These are phyloP conservation scores for Parachaetomium inaequale DNA, from an alignment of 495 filamentous ascomycete genomes.

Conservation along the genomic window DNA sequence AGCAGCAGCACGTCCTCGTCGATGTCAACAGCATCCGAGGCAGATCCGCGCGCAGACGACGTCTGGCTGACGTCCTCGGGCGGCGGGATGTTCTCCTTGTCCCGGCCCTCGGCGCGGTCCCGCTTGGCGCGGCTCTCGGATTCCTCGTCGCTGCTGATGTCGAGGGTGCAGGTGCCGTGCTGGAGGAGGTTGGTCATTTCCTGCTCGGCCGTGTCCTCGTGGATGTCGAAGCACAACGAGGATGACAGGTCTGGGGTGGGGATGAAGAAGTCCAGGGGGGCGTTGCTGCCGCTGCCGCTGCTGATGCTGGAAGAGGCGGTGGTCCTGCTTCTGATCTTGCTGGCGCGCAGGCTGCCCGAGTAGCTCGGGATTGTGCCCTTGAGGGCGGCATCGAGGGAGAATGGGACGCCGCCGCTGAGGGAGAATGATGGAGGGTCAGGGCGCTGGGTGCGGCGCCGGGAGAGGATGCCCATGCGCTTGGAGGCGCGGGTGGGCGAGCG, in stretches of 20 bases:
- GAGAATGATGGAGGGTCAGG: conserved; percentile 56
- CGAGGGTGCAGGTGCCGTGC: conserved; percentile 79
- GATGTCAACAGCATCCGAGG: conserved; percentile 22
- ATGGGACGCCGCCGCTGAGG: conserved; percentile 47
- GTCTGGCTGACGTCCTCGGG: conserved; percentile 55
- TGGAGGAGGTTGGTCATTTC: conserved; percentile 87
- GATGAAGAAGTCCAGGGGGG: conserved; percentile 20
- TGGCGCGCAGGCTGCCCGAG: conserved; percentile 30
- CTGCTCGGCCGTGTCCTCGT: conserved; percentile 87
- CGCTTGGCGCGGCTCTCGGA: conserved; percentile 51
- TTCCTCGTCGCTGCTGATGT: conserved; percentile 72
- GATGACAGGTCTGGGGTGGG: conserved; percentile 50
- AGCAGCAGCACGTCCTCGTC: conserved; percentile 45
- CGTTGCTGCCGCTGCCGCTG: conserved; percentile 13
- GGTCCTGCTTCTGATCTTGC: conserved; percentile 11
- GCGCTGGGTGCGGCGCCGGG: conserved; percentile 57
- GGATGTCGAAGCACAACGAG: conserved; percentile 89
- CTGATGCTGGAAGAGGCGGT: not conserved
- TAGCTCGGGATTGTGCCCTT: conserved; percentile 62
- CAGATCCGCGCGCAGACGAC: conserved; percentile 22
- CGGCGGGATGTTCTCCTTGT: conserved; percentile 92
- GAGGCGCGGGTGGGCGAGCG: conserved; percentile 57
- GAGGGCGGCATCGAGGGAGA: conserved; percentile 77
- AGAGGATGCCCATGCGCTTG: conserved; percentile 61
- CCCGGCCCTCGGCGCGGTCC: conserved; percentile 56